These are phyloP conservation scores for Syzygium syzygioides DNA, from an alignment of 441 rosid genomes.

Conservation along the genomic window DNA sequence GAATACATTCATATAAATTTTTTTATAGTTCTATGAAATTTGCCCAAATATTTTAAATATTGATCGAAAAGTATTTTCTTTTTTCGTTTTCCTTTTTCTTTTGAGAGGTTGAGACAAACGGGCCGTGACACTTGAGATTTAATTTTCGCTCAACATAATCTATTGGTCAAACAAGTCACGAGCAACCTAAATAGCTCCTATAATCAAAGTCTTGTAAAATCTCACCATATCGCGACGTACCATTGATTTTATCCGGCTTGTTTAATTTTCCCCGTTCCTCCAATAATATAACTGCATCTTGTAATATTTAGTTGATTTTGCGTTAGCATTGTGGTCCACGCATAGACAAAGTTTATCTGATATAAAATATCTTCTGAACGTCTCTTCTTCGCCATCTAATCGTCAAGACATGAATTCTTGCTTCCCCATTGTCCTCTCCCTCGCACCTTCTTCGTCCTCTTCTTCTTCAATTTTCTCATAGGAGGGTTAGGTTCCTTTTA, in stretches of 20 bases:
- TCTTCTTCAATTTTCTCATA: neutral
- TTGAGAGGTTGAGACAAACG: neutral
- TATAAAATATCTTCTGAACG: neutral
- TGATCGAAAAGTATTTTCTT: neutral
- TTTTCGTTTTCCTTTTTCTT: neutral
- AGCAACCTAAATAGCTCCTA: neutral
- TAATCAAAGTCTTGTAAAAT: neutral
- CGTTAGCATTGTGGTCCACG: neutral
- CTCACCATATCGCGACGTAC: neutral
- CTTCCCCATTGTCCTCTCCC: neutral
- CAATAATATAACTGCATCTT: neutral
- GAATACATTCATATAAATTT: neutral
- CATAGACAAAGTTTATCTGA: neutral
- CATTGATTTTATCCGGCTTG: neutral
- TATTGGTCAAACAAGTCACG: neutral
- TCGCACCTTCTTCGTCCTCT: neutral
- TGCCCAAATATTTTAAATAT: neutral
- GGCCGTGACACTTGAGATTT: neutral
- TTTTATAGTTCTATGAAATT: too few species aligned
- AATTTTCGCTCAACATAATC: neutral
- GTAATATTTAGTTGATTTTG: neutral
- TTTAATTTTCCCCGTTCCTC: neutral
- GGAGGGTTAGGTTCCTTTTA: too few species aligned
- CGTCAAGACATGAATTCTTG: neutral
- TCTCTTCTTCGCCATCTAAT: neutral